Percentiles rank a stretch among this genome's conserved stretches.
These are phyloP conservation scores for Epichloe typhina DNA, from an alignment of 2,329 filamentous ascomycete species.

Conservation along the genomic window DNA sequence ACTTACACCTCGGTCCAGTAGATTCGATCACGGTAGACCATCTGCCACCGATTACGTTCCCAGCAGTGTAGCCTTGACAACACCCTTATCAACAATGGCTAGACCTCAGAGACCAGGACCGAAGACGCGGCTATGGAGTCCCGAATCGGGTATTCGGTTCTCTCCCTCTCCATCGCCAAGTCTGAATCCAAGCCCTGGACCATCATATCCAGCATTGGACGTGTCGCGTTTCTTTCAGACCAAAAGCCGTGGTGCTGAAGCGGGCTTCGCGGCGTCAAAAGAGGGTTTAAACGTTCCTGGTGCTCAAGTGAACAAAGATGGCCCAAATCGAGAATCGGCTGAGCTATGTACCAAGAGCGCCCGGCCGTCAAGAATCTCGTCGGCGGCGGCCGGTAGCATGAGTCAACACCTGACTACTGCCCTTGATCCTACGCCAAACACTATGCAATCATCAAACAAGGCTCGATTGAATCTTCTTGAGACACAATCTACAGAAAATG, in stretches of 20 bases:
- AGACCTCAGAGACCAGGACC: constrained; percentile 7
- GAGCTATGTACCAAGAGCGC: not conserved
- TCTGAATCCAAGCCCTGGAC: constrained; percentile 4
- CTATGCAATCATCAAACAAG: not conserved
- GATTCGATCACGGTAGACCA: not conserved
- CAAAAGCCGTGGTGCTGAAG: not conserved
- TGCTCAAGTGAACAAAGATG: not conserved
- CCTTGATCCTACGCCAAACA: not conserved
- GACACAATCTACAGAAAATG: no score
- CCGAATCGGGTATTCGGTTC: constrained; percentile 19
- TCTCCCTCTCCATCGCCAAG: constrained; percentile 7
- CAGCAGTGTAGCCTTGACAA: not conserved
- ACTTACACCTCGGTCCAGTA: not conserved
- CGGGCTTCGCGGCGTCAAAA: not conserved
- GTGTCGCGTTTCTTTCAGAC: constrained; percentile 15
- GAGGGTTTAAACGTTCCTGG: not conserved
- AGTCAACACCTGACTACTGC: not conserved
- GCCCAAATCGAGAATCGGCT: not conserved
- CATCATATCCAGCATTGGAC: constrained; percentile 15
- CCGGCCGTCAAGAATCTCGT: not conserved
- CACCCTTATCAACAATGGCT: constrained; percentile 1
- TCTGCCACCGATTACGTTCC: not conserved
- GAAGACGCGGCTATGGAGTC: constrained; percentile 16
- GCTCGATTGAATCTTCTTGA: not conserved
- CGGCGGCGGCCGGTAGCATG: not conserved